Percentiles rank a stretch among this genome's conserved stretches.
Conservation (phyloP, 129 eudicot genomes). For the Ambrosia artemisiifolia region DNA sequence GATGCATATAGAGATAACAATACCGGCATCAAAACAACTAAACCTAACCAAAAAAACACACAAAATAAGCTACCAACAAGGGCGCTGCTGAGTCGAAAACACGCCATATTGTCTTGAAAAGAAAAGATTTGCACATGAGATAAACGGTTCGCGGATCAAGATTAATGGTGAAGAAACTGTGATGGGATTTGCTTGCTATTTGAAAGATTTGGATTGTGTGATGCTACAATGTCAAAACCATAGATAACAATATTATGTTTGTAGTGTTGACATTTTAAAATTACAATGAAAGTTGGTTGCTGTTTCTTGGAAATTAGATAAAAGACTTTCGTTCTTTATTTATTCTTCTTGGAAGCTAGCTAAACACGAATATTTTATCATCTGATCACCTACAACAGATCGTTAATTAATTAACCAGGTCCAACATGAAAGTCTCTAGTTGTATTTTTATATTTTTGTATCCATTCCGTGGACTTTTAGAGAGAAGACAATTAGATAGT, state of each 20-base stretch:
- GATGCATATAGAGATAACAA: constrained; percentile 1
- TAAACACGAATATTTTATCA: background rate
- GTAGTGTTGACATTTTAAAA: background rate
- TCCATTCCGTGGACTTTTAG: background rate
- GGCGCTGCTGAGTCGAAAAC: background rate
- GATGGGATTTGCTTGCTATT: background rate
- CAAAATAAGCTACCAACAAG: background rate
- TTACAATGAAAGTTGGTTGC: background rate
- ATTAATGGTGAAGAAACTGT: background rate
- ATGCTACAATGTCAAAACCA: background rate
- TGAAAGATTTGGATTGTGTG: background rate
- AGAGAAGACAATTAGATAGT: background rate
- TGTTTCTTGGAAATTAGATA: background rate
- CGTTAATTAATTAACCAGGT: constrained; percentile 17
- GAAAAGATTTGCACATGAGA: background rate
- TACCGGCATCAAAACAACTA: constrained; percentile 8
- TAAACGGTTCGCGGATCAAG: constrained; percentile 6
- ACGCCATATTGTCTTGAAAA: background rate
- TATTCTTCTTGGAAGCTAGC: background rate
- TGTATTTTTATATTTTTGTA: constrained; percentile 6
- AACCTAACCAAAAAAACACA: background rate
- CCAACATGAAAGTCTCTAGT: constrained; percentile 8
- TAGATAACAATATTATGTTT: background rate
- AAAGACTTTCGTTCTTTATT: background rate
- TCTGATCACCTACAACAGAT: background rate